Base-by-base conservation (phyloP, 768 basidiomycete genomes). In the Suillus americanus region DNA sequence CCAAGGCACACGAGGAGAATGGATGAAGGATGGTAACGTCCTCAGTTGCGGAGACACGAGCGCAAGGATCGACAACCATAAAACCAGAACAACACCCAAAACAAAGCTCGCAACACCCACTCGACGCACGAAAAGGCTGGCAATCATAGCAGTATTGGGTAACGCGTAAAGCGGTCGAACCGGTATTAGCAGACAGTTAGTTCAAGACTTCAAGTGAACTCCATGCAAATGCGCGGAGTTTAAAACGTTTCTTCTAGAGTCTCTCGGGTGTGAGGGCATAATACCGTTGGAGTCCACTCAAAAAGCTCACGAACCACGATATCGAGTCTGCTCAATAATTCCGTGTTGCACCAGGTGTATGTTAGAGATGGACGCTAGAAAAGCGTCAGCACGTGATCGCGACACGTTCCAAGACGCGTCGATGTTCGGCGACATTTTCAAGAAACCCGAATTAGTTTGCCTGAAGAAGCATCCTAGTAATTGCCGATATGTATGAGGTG, bases 371-470 rank as follows among this genome's bases (percentile, higher is more conserved):
- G 38, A 40, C 38, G 23, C 2, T 13, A 48, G 23, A 48, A 48
- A 5, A 23, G n/a, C 45, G 23, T 48, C 13, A 62, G 63, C 73
- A 75, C 73, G 73, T 75, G 73, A 75, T 30, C 46, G 45, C 23
- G 56, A 66, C 68, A 64, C 72, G 67, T 65, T 25, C 50, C 25
- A 51, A 35, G 53, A 35, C 53, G 53, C 33, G 53, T 35, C 33
- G 33, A 35, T 33, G n/a, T 35, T 54, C 33, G 12, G 33, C 53
- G 4, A 35, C n/a, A 54, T 54, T 35, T 46, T 23, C 33, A 13
- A 35, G 53, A 54, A 54, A 33, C 23, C 13, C 13, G 23, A 14
- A 30, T 30, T 30, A 46, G 10, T 23, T 46, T 23, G 45, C n/a
- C 45, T 13, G n/a, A 23, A 48, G 48, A 48, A 48, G 48, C 23